phyloP scores from a whole-genome alignment of 208 protist species.

The Trypanosoma melophagium region DNA sequence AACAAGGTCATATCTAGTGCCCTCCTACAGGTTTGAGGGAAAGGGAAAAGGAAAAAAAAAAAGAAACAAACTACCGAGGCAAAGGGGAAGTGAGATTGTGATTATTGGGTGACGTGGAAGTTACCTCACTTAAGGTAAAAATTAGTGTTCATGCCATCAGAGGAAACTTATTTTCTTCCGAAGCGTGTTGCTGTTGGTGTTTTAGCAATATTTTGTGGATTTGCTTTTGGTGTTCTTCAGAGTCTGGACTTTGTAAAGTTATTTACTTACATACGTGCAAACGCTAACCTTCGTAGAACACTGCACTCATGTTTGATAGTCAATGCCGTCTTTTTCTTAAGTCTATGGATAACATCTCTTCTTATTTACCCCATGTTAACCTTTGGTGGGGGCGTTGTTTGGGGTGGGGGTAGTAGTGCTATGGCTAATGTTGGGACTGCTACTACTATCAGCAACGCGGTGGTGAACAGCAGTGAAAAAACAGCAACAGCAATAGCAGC shows the following conservation, averaged over 20 bases:
- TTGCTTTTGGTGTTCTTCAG: conserved; percentile 23
- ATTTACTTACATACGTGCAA: conserved; percentile 20
- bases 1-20: no score
- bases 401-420: neutral
- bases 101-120: no score
- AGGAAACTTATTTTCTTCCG: neutral
- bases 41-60: no score
- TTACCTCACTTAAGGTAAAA: no score
- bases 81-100: no score
- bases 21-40: no score
- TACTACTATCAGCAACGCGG: no score
- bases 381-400: neutral
- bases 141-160: conserved; percentile 1
- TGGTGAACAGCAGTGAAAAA: no score
- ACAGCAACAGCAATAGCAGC: no score
- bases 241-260: conserved; percentile 28
- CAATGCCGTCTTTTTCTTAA: conserved; percentile 26
- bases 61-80: no score
- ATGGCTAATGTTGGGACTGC: neutral
- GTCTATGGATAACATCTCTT: conserved; percentile 27
- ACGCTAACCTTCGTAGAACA: conserved; percentile 11
- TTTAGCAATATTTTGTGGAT: conserved; percentile 13
- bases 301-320: conserved; percentile 21
- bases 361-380: conserved; percentile 18
- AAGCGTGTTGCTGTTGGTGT: conserved; percentile 1